phyloP scores from a whole-genome alignment of 2,329 filamentous ascomycete genomes.

The Penicillium expansum region DNA sequence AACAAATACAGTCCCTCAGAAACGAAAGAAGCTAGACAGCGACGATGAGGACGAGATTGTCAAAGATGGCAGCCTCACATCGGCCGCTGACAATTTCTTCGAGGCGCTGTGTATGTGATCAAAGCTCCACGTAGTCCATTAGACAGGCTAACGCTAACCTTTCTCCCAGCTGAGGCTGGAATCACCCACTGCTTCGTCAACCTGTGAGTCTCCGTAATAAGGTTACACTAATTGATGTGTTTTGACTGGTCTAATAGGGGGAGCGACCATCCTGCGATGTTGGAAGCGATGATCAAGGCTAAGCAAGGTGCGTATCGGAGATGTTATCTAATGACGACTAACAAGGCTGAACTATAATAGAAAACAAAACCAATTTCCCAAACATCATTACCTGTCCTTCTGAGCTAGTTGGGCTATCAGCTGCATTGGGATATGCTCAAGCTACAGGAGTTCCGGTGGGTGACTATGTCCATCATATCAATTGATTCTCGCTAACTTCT shows the following conservation, averaged over 20 bases:
- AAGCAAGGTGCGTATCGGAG: constrained; percentile 56
- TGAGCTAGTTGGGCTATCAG: constrained; percentile 78
- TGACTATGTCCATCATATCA: not conserved
- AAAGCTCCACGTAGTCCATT: not conserved
- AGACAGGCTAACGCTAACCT: constrained; percentile 2
- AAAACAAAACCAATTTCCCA: constrained; percentile 55
- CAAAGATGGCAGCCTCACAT: constrained; percentile 3
- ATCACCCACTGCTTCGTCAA: constrained; percentile 50
- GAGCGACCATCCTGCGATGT: constrained; percentile 63
- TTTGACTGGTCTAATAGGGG: constrained; percentile 26
- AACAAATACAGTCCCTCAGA: not conserved
- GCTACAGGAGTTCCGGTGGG: constrained; percentile 61
- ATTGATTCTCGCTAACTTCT: not conserved
- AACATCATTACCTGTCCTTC: constrained; percentile 73
- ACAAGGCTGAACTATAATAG: not conserved
- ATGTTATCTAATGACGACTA: not conserved
- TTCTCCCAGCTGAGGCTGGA: constrained; percentile 15
- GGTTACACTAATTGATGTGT: not conserved
- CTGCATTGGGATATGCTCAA: constrained; percentile 74
- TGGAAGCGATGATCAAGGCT: constrained; percentile 73
- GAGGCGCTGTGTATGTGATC: constrained; percentile 18
- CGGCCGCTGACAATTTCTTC: constrained; percentile 22
- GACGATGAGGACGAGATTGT: not conserved
- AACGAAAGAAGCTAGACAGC: not conserved
- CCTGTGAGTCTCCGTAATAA: constrained; percentile 22